phyloP scores from a whole-genome alignment of 2,329 filamentous ascomycete species.

The Zasmidium cellare region DNA sequence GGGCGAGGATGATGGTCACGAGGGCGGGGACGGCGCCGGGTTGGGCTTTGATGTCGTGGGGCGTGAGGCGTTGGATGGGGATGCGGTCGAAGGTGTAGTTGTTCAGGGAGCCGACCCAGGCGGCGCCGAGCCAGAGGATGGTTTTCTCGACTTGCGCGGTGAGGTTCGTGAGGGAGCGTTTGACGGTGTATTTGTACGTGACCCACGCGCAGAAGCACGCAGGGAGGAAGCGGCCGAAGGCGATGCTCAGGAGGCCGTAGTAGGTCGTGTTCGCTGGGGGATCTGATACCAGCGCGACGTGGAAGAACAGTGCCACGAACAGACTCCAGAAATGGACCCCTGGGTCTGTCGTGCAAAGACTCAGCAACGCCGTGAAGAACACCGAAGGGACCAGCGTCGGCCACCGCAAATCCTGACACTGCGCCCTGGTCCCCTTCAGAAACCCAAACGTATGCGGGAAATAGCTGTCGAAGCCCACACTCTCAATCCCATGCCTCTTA shows the following conservation, averaged over 20 bases:
- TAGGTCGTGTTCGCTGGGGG: slow-evolving; percentile 68
- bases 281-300: slow-evolving; percentile 87
- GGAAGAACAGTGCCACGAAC: slow-evolving; percentile 83
- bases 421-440: slow-evolving; percentile 60
- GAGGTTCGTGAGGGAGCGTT: slow-evolving; percentile 68
- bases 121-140: slow-evolving; percentile 82
- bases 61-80: slow-evolving; percentile 87
- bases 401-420: slow-evolving; percentile 80
- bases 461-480: slow-evolving; percentile 77
- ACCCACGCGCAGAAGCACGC: slow-evolving; percentile 86
- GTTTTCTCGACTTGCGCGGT: slow-evolving; percentile 88
- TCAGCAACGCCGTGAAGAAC: slow-evolving; percentile 73
- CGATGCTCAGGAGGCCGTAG: slow-evolving; percentile 70
- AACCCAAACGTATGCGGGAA: slow-evolving; percentile 90
- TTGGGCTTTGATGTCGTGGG: slow-evolving; percentile 83
- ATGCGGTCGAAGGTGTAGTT: slow-evolving; percentile 97
- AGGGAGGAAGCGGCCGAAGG: slow-evolving; percentile 80
- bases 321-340: slow-evolving; percentile 80
- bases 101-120: slow-evolving; percentile 87
- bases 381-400: slow-evolving; percentile 77
- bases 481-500: slow-evolving; percentile 71
- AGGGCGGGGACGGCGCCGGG: slow-evolving; percentile 85
- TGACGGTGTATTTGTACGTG: slow-evolving; percentile 79
- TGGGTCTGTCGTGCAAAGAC: slow-evolving; percentile 77
- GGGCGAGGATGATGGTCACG: slow-evolving; percentile 70